These are phyloP conservation scores for Podila horticola DNA, from an alignment of 192 early-diverging fungal genomes.

Conservation along the genomic window DNA sequence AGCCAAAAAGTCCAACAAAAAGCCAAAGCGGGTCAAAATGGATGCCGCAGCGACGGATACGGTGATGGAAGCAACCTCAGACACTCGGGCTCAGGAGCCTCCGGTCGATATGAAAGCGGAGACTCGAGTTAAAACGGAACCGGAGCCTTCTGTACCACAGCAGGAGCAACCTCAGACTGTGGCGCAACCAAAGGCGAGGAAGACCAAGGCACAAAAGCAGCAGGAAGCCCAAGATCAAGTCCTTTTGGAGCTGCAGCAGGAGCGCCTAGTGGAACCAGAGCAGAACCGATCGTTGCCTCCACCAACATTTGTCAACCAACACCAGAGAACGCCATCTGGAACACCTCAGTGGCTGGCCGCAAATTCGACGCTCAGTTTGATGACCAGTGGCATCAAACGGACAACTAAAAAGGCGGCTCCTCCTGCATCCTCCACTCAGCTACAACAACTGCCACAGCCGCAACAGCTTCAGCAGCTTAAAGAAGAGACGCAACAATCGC, in stretches of 20 bases:
- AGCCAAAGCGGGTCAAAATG: constrained; percentile 31
- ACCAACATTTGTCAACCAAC: constrained; percentile 41
- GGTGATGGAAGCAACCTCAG: constrained; percentile 1
- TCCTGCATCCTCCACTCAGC: background rate
- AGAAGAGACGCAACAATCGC: background rate
- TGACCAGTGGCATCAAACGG: constrained; percentile 22
- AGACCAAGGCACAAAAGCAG: background rate
- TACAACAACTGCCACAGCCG: background rate
- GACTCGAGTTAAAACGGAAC: constrained; percentile 1
- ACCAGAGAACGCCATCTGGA: constrained; percentile 45
- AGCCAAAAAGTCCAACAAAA: constrained; percentile 20
- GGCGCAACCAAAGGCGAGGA: constrained; percentile 3
- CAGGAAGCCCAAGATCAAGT: background rate
- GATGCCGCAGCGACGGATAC: constrained; percentile 9
- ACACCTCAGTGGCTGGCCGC: constrained; percentile 44
- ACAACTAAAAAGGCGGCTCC: constrained; percentile 10
- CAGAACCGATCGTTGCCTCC: constrained; percentile 15
- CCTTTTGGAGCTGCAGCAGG: background rate
- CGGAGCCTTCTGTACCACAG: background rate
- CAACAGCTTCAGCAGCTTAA: constrained; percentile 1
- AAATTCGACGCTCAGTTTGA: constrained; percentile 25
- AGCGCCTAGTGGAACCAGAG: background rate
- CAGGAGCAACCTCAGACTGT: constrained; percentile 10
- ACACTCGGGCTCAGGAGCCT: background rate
- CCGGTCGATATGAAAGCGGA: background rate